Evolutionary conservation across 768 basidiomycete species (phyloP), one percentile per base, ranked within the genome.

Genomic region (Russula griseocarnosa): DNA sequence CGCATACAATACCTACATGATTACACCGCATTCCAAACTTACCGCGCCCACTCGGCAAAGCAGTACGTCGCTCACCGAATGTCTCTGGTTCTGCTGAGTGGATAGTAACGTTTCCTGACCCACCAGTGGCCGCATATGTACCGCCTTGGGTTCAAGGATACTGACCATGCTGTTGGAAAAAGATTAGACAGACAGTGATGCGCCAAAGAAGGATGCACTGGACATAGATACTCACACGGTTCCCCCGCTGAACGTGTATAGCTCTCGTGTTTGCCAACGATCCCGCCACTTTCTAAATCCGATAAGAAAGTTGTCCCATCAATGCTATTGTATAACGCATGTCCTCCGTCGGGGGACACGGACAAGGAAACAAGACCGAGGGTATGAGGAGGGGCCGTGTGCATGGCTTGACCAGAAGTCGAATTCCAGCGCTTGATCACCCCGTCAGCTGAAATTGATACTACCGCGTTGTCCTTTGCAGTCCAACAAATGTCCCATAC

Each of bases 291-390:
- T 40, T 80, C 74, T 52, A 94, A 73, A 71, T 94, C 86, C 82
- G 87, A 88, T 28, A 95, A 75, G 53, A 77, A 81, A 0, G 92
- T 92, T 32, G 87, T 82, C 1, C 94, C 94, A 70, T 96, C 94
- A 22, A 95, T 78, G 60, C 88, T 88, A 70, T 93, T 93, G 69
- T 86, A 88, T 51, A 97, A 73, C 0, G 85, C 92, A 34, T 75
- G 76, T 53, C 76, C 78, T 9, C 91, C 94, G 54, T 84, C 79
- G 0, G 82, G 79, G 22, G 86, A 82, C 9, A 84, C 83, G 20
- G 90, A 92, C 38, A 96, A 75, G 6, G 92, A 92, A 20, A 92
- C 84, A 67, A 94, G 83, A 3, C 90, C 94, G 22, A 96, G 85
- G 8, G 91, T 86, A 75, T 96, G 91, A n/a, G 87, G 79, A 42